Conservation (phyloP, 148 eudicot species). For the Rhododendron kiyosumense region DNA sequence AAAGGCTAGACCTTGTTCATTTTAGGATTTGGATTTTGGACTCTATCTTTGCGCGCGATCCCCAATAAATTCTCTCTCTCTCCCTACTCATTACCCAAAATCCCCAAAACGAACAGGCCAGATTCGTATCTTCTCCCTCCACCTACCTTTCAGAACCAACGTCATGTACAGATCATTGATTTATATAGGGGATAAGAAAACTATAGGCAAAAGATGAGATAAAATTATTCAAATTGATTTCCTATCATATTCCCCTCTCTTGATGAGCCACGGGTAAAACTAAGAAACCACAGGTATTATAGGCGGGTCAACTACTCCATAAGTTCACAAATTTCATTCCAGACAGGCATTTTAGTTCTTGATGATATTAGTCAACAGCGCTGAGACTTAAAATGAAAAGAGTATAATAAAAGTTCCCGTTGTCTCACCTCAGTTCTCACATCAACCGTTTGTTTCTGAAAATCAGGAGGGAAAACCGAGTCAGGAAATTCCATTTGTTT, state of each 20-base stretch:
- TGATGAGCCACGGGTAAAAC: neutral
- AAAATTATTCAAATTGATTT: neutral
- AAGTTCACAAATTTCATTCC: neutral
- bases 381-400: neutral
- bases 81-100: no score
- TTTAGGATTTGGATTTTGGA: no score
- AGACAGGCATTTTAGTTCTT: neutral
- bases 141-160: neutral
- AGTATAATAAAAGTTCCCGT: neutral
- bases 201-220: neutral
- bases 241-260: neutral
- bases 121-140: neutral
- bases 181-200: neutral
- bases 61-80: no score
- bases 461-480: neutral
- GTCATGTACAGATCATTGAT: neutral
- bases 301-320: neutral
- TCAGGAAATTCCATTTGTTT: neutral
- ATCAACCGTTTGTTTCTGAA: constrained; percentile 28
- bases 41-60: no score
- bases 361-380: neutral
- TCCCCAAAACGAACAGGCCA: no score
- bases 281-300: neutral
- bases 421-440: constrained; percentile 43
- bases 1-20: no score